phyloP scores from a whole-genome alignment of 768 basidiomycete genomes.

The Psilocybe tampanensis region DNA sequence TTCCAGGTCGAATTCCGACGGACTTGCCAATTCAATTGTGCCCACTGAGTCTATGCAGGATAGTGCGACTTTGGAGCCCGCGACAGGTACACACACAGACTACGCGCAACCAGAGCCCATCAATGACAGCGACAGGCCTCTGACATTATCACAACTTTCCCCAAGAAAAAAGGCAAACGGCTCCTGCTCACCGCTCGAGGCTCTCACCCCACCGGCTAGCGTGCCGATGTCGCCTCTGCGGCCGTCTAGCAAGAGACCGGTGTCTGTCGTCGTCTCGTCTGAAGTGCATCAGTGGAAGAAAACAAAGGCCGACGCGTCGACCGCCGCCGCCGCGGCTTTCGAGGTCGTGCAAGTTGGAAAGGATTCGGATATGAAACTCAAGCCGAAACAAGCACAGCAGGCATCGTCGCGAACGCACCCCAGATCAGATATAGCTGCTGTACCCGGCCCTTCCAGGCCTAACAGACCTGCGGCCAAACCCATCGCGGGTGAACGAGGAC shows the following conservation, averaged over 20 bases:
- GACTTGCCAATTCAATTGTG: neutral
- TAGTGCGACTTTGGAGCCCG: constrained; percentile 10
- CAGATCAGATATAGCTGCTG: constrained; percentile 4
- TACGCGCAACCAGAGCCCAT: constrained; percentile 3
- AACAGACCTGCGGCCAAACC: neutral
- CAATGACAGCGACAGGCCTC: constrained; percentile 14
- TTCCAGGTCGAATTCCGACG: constrained; percentile 13
- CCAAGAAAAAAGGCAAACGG: constrained; percentile 22
- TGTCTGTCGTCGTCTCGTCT: constrained; percentile 20
- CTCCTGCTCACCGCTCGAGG: neutral
- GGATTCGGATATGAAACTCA: neutral
- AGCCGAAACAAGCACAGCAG: constrained; percentile 3
- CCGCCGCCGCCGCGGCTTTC: neutral
- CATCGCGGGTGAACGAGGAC: constrained; percentile 9
- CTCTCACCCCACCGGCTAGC: constrained; percentile 20
- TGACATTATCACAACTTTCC: constrained; percentile 26
- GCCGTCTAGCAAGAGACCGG: constrained; percentile 50
- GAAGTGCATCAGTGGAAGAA: constrained; percentile 15
- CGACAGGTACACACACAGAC: constrained; percentile 9
- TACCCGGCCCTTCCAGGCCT: neutral
- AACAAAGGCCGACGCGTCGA: constrained; percentile 11
- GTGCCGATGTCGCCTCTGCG: constrained; percentile 41
- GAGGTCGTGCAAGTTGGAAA: neutral
- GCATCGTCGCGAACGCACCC: constrained; percentile 1
- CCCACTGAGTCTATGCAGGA: neutral